These are phyloP conservation scores for Lanmaoa pseudosensibilis DNA, from an alignment of 768 basidiomycete genomes.

Conservation along the genomic window DNA sequence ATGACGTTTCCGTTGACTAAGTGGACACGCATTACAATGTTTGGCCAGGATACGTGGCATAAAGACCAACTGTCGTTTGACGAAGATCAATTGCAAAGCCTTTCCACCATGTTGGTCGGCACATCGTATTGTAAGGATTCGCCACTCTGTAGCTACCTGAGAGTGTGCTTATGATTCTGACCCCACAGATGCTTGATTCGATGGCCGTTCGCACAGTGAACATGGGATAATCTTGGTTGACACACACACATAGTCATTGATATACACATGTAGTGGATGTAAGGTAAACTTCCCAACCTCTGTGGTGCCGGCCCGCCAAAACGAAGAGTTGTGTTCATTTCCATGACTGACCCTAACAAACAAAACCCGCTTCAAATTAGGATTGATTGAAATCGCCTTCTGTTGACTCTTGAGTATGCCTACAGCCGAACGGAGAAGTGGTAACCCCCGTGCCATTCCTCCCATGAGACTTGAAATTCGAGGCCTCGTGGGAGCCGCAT, in stretches of 20 bases:
- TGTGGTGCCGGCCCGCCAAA: not conserved
- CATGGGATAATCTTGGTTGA: not conserved
- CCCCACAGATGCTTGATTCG: constrained; percentile 28
- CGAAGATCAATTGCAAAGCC: constrained; percentile 84
- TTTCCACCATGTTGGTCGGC: constrained; percentile 87
- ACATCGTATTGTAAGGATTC: constrained; percentile 77
- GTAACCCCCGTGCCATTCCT: constrained; percentile 11
- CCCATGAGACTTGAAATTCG: constrained; percentile 15
- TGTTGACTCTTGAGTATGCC: not conserved
- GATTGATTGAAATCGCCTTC: constrained; percentile 11
- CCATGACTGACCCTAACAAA: not conserved
- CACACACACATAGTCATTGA: not conserved
- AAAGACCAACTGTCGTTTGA: constrained; percentile 84
- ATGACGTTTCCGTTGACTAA: constrained; percentile 15
- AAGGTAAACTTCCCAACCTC: not conserved
- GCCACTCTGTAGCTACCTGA: not conserved
- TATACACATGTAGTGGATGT: not conserved
- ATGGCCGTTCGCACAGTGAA: constrained; percentile 4
- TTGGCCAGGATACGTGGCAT: constrained; percentile 80
- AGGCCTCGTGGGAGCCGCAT: constrained; percentile 28
- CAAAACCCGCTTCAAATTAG: constrained; percentile 9
- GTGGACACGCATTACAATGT: constrained; percentile 6
- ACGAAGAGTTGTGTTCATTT: not conserved
- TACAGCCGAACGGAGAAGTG: constrained; percentile 5
- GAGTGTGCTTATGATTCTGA: constrained; percentile 14